Conservation (phyloP, 306 rosid species). For the Cicer cuneatum region DNA sequence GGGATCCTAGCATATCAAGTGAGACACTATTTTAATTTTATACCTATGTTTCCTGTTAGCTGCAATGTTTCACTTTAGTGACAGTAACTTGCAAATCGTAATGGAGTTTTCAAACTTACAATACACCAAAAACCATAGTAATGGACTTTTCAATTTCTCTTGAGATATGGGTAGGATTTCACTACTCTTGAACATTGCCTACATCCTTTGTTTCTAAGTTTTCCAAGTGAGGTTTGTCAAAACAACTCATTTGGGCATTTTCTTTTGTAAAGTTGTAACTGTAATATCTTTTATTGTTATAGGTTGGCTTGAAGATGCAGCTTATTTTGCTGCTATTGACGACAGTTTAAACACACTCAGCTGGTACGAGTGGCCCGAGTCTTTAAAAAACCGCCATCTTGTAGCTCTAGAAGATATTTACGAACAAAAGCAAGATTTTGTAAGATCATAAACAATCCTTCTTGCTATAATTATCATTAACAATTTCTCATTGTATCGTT, state of each 20-base stretch:
- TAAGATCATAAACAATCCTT: conserved; percentile 59
- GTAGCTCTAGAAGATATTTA: conserved; percentile 77
- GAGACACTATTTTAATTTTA: conserved; percentile 48
- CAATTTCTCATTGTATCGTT: conserved; percentile 22
- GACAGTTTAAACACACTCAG: conserved; percentile 65
- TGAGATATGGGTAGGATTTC: background rate
- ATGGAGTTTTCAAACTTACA: background rate
- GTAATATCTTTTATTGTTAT: conserved; percentile 46
- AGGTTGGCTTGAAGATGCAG: conserved; percentile 99
- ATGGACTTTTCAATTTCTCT: background rate
- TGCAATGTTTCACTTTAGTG: conserved; percentile 28
- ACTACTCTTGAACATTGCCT: background rate
- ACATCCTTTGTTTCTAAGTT: conserved; percentile 24
- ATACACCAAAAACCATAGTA: background rate
- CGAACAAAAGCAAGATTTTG: conserved; percentile 72
- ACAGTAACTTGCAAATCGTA: conserved; percentile 29
- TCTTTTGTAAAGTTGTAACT: conserved; percentile 41
- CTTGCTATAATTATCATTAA: conserved; percentile 42
- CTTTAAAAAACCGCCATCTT: conserved; percentile 85
- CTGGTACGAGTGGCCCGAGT: conserved; percentile 96
- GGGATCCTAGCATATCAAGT: conserved; percentile 78
- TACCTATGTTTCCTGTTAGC: conserved; percentile 11
- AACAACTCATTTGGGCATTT: conserved; percentile 21
- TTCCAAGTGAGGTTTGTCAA: conserved; percentile 18
- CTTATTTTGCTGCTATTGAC: conserved; percentile 96